phyloP scores from a whole-genome alignment of 2,329 filamentous ascomycete genomes.

The Fusarium sp. region DNA sequence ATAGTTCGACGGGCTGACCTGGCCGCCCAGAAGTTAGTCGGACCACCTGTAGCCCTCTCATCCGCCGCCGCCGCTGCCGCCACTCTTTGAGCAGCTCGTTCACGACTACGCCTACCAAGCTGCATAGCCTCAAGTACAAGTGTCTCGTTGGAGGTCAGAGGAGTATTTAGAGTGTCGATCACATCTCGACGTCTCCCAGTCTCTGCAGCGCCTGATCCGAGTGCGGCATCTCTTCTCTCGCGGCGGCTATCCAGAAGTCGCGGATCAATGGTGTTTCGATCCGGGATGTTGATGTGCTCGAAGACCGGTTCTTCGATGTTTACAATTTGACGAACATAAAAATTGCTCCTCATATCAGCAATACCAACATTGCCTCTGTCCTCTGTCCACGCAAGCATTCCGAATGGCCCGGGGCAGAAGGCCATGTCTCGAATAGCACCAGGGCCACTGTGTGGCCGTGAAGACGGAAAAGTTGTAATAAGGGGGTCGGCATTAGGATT shows the following conservation, averaged over 20 bases:
- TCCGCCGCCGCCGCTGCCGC: constrained; percentile 22
- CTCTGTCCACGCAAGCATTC: constrained; percentile 93
- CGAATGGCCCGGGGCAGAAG: constrained; percentile 89
- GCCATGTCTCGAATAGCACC: constrained; percentile 91
- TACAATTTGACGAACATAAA: constrained; percentile 74
- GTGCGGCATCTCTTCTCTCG: constrained; percentile 48
- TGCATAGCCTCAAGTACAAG: constrained; percentile 66
- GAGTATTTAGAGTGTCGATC: constrained; percentile 58
- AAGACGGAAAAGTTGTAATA: constrained; percentile 80
- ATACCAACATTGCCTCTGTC: constrained; percentile 80
- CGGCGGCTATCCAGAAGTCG: constrained; percentile 59
- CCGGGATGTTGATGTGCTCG: constrained; percentile 64
- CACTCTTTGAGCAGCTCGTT: constrained; percentile 48
- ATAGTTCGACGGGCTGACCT: constrained; percentile 24
- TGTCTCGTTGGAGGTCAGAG: constrained; percentile 63
- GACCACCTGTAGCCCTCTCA: constrained; percentile 16
- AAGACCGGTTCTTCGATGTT: constrained; percentile 68
- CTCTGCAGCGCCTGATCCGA: constrained; percentile 2
- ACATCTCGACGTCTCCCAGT: constrained; percentile 44
- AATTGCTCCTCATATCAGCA: constrained; percentile 74
- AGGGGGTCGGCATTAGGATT: constrained; percentile 65
- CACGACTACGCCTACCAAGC: constrained; percentile 61
- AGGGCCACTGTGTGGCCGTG: constrained; percentile 72
- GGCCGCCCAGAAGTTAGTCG: constrained; percentile 20
- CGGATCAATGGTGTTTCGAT: constrained; percentile 64